Base-by-base conservation (phyloP, 148 eudicot genomes). In the Hydrangea macrophylla region DNA sequence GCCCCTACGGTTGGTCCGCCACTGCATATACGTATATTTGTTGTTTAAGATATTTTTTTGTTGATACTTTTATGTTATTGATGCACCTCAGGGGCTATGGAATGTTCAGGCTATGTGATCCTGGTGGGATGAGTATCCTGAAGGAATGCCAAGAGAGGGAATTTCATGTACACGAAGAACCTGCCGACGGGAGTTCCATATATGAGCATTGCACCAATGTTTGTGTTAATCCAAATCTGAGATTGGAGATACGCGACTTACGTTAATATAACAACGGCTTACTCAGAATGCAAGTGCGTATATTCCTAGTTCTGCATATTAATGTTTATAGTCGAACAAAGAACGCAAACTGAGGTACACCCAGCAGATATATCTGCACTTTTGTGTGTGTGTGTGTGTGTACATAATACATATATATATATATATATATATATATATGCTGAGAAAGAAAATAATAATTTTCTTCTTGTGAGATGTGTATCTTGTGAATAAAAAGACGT, bases 151-250 rank as follows among this genome's bases (percentile, higher is more conserved):
- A 69, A 58, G 85, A 87, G 79, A 67, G 37, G 28, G 96, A 88
- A 35, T 83, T 83, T 67, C 96, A 90, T 68, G 74, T 69, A 44
- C 90, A 90, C 66, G 39, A n/a, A 25, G 88, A 87, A 72, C 73
- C 83, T 7, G 62, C 33, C 15, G 82, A 87, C 45, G 91, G 87
- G 62, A 79, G 70, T 67, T 79, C 88, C 65, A 55, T 87, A 50
- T 90, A 85, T n/a, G 88, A 80, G 76, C 76, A 84, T 44, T 90
- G 92, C 79, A 81, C 88, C 63, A 84, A 87, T 76, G 80, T 87
- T 31, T 83, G 76, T 53, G 66, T 81, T 54, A 90, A 90, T 70
- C 92, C 86, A 11, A 81, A 81, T 61, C 76, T 87, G 27, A 83
- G 86, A 61, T 79, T 87, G 7, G 96, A 90, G 73, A 85, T 90